Conservation (phyloP, 495 filamentous ascomycete genomes). For the Penicillium diatomitis region DNA sequence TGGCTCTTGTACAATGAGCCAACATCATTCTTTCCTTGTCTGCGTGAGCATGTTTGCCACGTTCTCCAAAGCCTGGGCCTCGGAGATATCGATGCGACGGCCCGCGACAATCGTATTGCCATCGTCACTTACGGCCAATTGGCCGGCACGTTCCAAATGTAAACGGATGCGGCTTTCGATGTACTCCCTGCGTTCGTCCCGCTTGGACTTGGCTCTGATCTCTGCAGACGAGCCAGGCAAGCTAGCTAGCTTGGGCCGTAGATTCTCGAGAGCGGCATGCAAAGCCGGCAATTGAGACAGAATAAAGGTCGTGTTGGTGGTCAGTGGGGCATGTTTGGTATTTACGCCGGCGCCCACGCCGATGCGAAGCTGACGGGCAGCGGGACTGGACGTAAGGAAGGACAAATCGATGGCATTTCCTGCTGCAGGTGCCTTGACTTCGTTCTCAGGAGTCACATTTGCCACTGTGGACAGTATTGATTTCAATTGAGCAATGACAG, state of each 20-base stretch:
- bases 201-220: constrained; percentile 28
- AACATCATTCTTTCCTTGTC: constrained; percentile 4
- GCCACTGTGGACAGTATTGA: constrained; percentile 38
- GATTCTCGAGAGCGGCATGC: constrained; percentile 50
- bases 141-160: constrained; percentile 37
- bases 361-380: constrained; percentile 38
- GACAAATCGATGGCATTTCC: constrained; percentile 33
- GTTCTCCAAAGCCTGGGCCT: constrained; percentile 38
- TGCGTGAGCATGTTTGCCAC: constrained; percentile 37
- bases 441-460: constrained; percentile 11
- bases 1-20: too few species aligned
- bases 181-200: constrained; percentile 59
- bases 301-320: constrained; percentile 70
- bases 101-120: constrained; percentile 30
- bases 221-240: constrained; percentile 31
- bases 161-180: constrained; percentile 57
- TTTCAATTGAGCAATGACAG: constrained; percentile 56
- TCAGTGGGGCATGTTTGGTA: constrained; percentile 40
- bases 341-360: constrained; percentile 28
- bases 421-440: constrained; percentile 3
- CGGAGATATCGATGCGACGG: constrained; percentile 32
- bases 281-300: constrained; percentile 74
- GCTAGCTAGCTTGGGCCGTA: constrained; percentile 52
- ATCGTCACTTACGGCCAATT: constrained; percentile 30
- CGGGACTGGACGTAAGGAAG: constrained; percentile 43